phyloP scores from a whole-genome alignment of 1,284 basidiomycete species.

The Leccinum subrobustum region DNA sequence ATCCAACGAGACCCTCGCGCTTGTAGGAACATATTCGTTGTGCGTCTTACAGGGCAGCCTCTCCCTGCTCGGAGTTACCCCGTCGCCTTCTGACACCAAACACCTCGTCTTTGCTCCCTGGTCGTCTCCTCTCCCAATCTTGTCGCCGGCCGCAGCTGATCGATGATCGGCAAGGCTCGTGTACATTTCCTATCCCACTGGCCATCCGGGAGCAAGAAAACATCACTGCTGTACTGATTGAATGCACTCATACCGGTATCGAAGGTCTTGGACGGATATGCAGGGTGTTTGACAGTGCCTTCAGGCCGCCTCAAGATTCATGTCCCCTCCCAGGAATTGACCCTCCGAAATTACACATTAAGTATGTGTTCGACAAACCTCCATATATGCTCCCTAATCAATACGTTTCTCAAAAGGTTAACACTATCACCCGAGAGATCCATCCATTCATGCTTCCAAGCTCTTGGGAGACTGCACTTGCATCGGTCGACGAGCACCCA shows the following conservation, averaged over 20 bases:
- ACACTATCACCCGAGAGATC: slow-evolving; percentile 41
- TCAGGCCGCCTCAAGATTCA: slow-evolving; percentile 44
- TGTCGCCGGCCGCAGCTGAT: slow-evolving; percentile 35
- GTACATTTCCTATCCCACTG: slow-evolving; percentile 14
- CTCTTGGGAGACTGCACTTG: slow-evolving; percentile 59
- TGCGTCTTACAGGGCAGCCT: slow-evolving; percentile 56
- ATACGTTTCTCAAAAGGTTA: slow-evolving; percentile 36
- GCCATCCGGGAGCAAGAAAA: slow-evolving; percentile 17
- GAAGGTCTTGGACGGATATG: slow-evolving; percentile 65
- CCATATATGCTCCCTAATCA: background rate
- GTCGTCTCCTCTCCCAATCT: slow-evolving; percentile 62
- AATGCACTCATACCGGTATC: slow-evolving; percentile 53
- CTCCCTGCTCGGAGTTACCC: slow-evolving; percentile 46
- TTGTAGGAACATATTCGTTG: slow-evolving; percentile 58
- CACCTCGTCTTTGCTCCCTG: slow-evolving; percentile 64
- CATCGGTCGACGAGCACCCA: slow-evolving; percentile 9
- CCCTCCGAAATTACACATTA: slow-evolving; percentile 50
- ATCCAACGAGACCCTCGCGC: slow-evolving; percentile 48
- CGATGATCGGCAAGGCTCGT: slow-evolving; percentile 18
- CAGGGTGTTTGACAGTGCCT: slow-evolving; percentile 57
- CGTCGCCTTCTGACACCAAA: slow-evolving; percentile 40
- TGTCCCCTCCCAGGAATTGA: slow-evolving; percentile 35
- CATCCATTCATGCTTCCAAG: slow-evolving; percentile 49
- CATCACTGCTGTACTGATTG: slow-evolving; percentile 50
- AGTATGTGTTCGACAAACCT: slow-evolving; percentile 41